Base-by-base conservation (phyloP, 1,284 basidiomycete species). In the Ceratobasidium sp. region DNA sequence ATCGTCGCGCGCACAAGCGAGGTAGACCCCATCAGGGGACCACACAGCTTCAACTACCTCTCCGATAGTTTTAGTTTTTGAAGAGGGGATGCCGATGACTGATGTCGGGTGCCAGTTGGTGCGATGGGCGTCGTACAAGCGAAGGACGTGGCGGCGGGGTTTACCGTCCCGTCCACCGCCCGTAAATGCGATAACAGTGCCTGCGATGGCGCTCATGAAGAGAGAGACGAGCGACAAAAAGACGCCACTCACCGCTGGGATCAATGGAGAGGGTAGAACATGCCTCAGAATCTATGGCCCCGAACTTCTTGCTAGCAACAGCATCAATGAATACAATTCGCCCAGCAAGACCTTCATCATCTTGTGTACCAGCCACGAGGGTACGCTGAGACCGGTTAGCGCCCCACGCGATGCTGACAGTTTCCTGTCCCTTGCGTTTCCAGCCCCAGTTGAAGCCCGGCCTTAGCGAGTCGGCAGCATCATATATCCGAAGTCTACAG, bases 11-110 rank as follows among this genome's bases (percentile, higher is more conserved):
- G 60, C 59, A 55, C 23, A 75, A 27, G 71, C 71, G 18, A 75
- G 60, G 48, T 75, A 60, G 18, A 75, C 44, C 12, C 71, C 71
- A 16, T 75, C 71, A 6, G 71, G 71, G 44, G 71, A 75, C 71
- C 71, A 75, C 27, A 30, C 30, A 2, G 71, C 48, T 20, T 65
- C 71, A 20, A 75, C 52, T 8, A 75, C 62, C 35, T 75, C 71
- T 14, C 71, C 62, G 33, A 23, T 16, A 7, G 50, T 62, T 18
- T 48, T 44, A 4, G 71, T 23, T 41, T 75, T 64, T 38, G 59
- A 65, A 18, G 71, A 41, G 20, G 71, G 71, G 3, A 75, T 75
- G 8, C 71, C 71, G 20, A 75, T 75, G 38, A 52, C 27, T 16
- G 48, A 35, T 20, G 35, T 65, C 18, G 44, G 46, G 3, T 41